Percentiles rank a stretch among this genome's conserved stretches.
Evolutionary conservation across 2,329 filamentous ascomycete genomes (phyloP).

Genomic region (Aaosphaeria pasadenensis): DNA sequence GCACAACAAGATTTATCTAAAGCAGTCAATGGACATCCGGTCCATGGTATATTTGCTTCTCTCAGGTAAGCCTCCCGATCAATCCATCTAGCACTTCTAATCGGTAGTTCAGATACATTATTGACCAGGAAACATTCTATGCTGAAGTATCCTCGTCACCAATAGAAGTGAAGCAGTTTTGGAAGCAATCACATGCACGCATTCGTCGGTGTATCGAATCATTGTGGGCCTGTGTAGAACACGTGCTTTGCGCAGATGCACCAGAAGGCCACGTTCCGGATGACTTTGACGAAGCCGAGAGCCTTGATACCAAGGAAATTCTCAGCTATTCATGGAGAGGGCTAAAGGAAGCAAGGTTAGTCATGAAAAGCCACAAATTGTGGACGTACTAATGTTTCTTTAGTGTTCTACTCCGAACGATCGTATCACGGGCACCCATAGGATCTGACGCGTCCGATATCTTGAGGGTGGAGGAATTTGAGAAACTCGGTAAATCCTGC

Average conservation of each 20-base stretch:
- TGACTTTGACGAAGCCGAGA: constrained; percentile 68
- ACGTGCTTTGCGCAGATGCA: constrained; percentile 86
- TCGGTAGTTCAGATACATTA: constrained; percentile 43
- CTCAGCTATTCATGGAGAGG: constrained; percentile 94
- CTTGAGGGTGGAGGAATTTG: constrained; percentile 51
- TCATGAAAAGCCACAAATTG: constrained; percentile 7
- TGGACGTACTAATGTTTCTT: not conserved
- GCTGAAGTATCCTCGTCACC: constrained; percentile 7
- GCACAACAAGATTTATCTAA: constrained; percentile 63
- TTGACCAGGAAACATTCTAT: constrained; percentile 41
- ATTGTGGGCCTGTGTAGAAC: constrained; percentile 75
- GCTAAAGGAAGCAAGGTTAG: constrained; percentile 87
- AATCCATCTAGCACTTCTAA: not conserved
- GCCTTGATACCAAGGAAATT: constrained; percentile 79
- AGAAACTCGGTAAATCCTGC: constrained; percentile 67
- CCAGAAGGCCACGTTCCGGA: constrained; percentile 84
- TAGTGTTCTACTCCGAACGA: constrained; percentile 65
- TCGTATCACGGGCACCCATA: constrained; percentile 39
- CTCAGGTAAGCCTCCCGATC: constrained; percentile 22
- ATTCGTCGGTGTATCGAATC: constrained; percentile 60
- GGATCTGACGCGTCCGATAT: constrained; percentile 15
- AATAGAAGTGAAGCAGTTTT: constrained; percentile 9
- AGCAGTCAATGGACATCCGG: constrained; percentile 51
- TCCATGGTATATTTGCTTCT: constrained; percentile 44
- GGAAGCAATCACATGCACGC: constrained; percentile 49